A percentile compares a stretch with the other conserved stretches of the same genome.
phyloP scores from a whole-genome alignment of 257 asterid species.

The Solanum clarkiae region DNA sequence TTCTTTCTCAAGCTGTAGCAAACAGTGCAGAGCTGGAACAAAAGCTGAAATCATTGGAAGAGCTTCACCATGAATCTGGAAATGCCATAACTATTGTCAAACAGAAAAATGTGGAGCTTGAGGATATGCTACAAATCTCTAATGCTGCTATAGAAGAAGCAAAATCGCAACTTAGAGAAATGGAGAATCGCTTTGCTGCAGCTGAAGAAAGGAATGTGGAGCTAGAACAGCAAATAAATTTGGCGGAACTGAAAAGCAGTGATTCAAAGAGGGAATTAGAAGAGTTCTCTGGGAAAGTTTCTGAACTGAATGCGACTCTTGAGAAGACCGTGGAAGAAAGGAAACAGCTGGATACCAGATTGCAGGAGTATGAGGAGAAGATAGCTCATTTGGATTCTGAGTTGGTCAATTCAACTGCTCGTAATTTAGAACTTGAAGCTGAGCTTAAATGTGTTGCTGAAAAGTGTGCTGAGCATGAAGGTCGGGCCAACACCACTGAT shows the following conservation, averaged over 20 bases:
- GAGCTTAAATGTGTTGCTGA: conserved; percentile 40
- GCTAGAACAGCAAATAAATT: conserved; percentile 54
- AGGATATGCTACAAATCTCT: conserved; percentile 30
- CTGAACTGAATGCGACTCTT: conserved; percentile 34
- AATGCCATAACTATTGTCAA: conserved; percentile 28
- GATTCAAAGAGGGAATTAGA: conserved; percentile 44
- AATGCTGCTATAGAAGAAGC: conserved; percentile 45
- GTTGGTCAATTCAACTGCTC: conserved; percentile 27
- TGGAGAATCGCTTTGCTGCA: conserved; percentile 38
- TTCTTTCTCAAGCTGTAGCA: conserved; percentile 61
- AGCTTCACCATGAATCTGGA: conserved; percentile 55
- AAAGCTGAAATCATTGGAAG: conserved; percentile 58
- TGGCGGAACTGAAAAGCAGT: conserved; percentile 40
- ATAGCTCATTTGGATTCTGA: conserved; percentile 40
- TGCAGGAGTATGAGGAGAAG: conserved; percentile 48
- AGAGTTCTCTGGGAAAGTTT: conserved; percentile 38
- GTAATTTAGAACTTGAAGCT: conserved; percentile 54
- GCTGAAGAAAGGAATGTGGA: conserved; percentile 52
- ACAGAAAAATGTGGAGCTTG: conserved; percentile 56
- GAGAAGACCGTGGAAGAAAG: conserved; percentile 45
- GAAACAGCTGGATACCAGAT: conserved; percentile 27
- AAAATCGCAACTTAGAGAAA: conserved; percentile 38
- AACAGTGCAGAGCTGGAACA: conserved; percentile 63
- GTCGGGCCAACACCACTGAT: conserved; percentile 38
- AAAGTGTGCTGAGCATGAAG: conserved; percentile 60